Conservation (phyloP, 495 filamentous ascomycete species). For the Penicillium salamii region DNA sequence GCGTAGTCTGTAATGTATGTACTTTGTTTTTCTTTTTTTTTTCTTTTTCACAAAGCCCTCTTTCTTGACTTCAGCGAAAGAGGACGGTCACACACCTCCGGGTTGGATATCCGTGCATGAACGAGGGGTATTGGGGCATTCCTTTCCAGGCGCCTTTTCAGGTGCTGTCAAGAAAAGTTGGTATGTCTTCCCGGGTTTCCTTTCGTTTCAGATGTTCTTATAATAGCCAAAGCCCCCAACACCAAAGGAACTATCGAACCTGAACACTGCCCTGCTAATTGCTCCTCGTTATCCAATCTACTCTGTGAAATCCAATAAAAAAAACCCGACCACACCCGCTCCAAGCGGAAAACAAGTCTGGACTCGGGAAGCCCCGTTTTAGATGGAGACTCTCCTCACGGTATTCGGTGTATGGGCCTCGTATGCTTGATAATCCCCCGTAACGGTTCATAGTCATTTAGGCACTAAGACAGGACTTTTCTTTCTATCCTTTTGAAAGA, state of each 20-base stretch:
- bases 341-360: conserved; percentile 5
- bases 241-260: neutral
- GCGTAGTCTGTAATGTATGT: too few relatives aligned
- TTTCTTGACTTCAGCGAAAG: conserved; percentile 7
- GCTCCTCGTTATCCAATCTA: too few relatives aligned
- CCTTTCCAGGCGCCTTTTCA: neutral
- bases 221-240: too few relatives aligned
- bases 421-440: neutral
- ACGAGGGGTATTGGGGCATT: conserved; percentile 14
- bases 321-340: conserved; percentile 1
- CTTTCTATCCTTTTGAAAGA: neutral
- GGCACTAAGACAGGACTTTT: neutral
- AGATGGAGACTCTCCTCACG: conserved; percentile 16
- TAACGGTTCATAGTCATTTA: neutral
- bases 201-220: conserved; percentile 4
- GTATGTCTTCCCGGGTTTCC: too few relatives aligned
- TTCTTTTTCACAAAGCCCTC: too few relatives aligned
- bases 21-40: too few relatives aligned
- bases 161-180: too few relatives aligned
- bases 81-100: conserved; percentile 3
- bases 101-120: conserved; percentile 15
- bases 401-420: neutral
- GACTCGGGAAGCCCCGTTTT: conserved; percentile 20
- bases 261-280: too few relatives aligned
- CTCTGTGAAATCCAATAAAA: neutral